Evolutionary conservation across 1,139 yeast genomes (phyloP).

Genomic region (Yamadazyma blattariae): DNA sequence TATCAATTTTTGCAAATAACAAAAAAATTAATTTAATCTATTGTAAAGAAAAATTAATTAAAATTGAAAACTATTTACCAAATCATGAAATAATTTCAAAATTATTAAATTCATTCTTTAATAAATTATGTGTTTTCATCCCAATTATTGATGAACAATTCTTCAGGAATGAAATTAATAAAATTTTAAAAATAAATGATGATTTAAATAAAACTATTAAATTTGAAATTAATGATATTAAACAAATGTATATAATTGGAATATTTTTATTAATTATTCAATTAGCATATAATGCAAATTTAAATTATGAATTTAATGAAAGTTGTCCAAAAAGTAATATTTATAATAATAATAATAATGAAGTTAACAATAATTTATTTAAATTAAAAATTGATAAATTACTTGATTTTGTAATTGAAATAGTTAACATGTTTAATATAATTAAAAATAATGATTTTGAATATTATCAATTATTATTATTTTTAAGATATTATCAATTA

Average conservation of each 20-base stretch:
- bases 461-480: conserved; percentile 18
- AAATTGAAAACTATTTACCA: conserved; percentile 1
- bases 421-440: conserved; percentile 3
- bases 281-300: not conserved
- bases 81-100: not conserved
- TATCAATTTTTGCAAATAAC: not conserved
- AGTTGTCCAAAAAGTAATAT: not conserved
- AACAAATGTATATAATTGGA: conserved; percentile 3
- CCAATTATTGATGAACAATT: conserved; percentile 1
- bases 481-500: conserved; percentile 16
- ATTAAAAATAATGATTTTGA: conserved; percentile 7
- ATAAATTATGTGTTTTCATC: conserved; percentile 1
- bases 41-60: not conserved
- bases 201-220: not conserved
- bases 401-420: conserved; percentile 2
- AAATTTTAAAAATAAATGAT: not conserved
- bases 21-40: not conserved
- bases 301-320: too few relatives aligned
- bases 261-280: conserved; percentile 1
- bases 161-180: not conserved
- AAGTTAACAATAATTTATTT: too few relatives aligned
- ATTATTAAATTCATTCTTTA: conserved; percentile 1
- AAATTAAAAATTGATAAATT: too few relatives aligned
- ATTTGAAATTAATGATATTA: not conserved
- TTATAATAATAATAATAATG: too few relatives aligned